These are phyloP conservation scores for Leccinum obscurum DNA, from an alignment of 768 basidiomycete species.

Conservation along the genomic window DNA sequence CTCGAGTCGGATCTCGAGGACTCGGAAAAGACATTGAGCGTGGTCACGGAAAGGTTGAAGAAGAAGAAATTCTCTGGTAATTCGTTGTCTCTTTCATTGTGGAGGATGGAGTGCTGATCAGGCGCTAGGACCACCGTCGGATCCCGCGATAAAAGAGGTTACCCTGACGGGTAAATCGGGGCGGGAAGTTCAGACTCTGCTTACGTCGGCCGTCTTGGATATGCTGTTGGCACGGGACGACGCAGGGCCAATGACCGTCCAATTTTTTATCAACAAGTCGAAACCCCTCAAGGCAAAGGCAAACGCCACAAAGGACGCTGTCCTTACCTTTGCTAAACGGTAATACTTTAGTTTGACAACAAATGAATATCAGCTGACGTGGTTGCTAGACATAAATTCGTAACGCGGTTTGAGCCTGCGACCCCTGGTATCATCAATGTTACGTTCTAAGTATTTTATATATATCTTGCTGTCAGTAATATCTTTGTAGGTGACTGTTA, in stretches of 20 bases:
- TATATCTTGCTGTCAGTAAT: conserved; percentile 4
- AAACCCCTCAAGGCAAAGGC: background rate
- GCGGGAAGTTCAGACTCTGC: background rate
- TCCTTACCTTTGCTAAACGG: conserved; percentile 19
- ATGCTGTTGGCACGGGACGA: conserved; percentile 16
- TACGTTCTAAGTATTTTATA: conserved; percentile 17
- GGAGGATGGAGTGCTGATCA: conserved; percentile 2
- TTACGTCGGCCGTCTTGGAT: conserved; percentile 14
- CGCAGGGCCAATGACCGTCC: conserved; percentile 19
- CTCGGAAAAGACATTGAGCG: conserved; percentile 4
- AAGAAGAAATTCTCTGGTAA: conserved; percentile 26
- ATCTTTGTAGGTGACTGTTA: conserved; percentile 20
- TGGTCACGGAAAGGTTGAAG: conserved; percentile 13
- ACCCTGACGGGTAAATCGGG: background rate
- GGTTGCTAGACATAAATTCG: conserved; percentile 22
- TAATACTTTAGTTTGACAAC: conserved; percentile 1
- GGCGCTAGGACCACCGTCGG: conserved; percentile 10
- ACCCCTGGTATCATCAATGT: conserved; percentile 19
- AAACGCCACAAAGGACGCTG: conserved; percentile 1
- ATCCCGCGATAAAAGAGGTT: conserved; percentile 4
- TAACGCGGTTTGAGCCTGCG: background rate
- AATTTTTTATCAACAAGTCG: background rate
- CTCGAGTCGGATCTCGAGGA: conserved; percentile 24
- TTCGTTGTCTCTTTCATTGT: background rate
- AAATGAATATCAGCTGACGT: conserved; percentile 8